Evolutionary conservation across 805 yeast species (phyloP).

Genomic region (Metschnikowia cerradonensis): DNA sequence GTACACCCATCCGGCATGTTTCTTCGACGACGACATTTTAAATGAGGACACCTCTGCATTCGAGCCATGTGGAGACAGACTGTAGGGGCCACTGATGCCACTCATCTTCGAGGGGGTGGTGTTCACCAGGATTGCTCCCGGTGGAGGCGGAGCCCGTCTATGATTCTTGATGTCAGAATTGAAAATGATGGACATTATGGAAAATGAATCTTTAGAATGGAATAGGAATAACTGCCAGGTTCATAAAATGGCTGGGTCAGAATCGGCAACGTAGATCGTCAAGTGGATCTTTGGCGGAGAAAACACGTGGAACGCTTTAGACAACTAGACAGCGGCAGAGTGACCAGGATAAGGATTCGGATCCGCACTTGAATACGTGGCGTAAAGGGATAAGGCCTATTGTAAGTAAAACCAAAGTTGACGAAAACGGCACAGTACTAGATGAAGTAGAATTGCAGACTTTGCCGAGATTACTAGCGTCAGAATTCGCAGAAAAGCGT

Average conservation of each 20-base stretch:
- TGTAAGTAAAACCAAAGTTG: background rate
- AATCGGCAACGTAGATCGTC: background rate
- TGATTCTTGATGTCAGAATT: conserved; percentile 39
- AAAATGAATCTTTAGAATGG: background rate
- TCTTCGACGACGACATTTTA: conserved; percentile 11
- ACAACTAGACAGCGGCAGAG: background rate
- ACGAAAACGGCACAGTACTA: background rate
- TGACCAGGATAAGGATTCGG: background rate
- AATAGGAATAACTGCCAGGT: background rate
- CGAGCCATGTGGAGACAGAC: conserved; percentile 2
- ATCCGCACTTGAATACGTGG: background rate
- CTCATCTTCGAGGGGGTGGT: background rate
- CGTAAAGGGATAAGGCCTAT: background rate
- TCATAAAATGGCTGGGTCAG: background rate
- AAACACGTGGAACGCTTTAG: background rate
- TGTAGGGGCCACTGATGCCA: background rate
- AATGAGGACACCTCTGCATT: conserved; percentile 6
- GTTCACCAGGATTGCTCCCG: conserved; percentile 14
- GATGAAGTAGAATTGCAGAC: background rate
- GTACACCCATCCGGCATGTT: conserved; percentile 77
- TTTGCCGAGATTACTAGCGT: conserved; percentile 4
- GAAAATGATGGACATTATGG: conserved; percentile 36
- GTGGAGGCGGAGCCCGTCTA: conserved; percentile 45
- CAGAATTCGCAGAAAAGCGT: conserved; percentile 6
- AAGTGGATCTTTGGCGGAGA: background rate